A percentile compares a stretch with the other conserved stretches of the same genome.
phyloP scores from a whole-genome alignment of 1,139 yeast species.

The Yamadazyma blattariae region DNA sequence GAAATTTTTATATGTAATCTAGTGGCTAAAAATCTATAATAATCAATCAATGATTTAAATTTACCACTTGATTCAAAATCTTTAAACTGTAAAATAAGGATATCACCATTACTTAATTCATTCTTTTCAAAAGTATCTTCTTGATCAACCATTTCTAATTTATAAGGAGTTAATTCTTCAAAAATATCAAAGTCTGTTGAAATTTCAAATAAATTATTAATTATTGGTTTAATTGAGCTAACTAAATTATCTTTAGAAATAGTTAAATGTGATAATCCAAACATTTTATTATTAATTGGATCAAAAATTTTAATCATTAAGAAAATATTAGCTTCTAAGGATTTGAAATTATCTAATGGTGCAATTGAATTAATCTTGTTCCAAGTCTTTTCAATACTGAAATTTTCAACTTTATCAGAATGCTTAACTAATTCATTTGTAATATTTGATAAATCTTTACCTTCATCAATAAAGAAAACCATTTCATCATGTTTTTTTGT shows the following conservation, averaged over 20 bases:
- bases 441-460: slow-evolving; percentile 1
- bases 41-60: slow-evolving; percentile 41
- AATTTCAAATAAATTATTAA: slow-evolving; percentile 48
- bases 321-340: slow-evolving; percentile 30
- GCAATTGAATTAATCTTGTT: neutral
- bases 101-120: slow-evolving; percentile 79
- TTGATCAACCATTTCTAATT: slow-evolving; percentile 50
- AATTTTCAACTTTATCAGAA: slow-evolving; percentile 5
- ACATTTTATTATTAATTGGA: slow-evolving; percentile 46
- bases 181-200: slow-evolving; percentile 42
- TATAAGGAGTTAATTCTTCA: slow-evolving; percentile 72
- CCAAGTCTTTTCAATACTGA: slow-evolving; percentile 1
- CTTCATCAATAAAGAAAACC: slow-evolving; percentile 48
- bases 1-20: slow-evolving; percentile 60
- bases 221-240: slow-evolving; percentile 38
- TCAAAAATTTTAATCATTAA: slow-evolving; percentile 75
- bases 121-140: slow-evolving; percentile 52
- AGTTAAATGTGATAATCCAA: slow-evolving; percentile 63
- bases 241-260: slow-evolving; percentile 52
- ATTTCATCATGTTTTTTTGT: slow-evolving; percentile 43
- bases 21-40: slow-evolving; percentile 63
- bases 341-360: neutral
- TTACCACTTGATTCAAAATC: slow-evolving; percentile 20
- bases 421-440: neutral
- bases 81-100: slow-evolving; percentile 55